These are phyloP conservation scores for Adansonia digitata DNA, from an alignment of 345 rosid genomes.

Conservation along the genomic window DNA sequence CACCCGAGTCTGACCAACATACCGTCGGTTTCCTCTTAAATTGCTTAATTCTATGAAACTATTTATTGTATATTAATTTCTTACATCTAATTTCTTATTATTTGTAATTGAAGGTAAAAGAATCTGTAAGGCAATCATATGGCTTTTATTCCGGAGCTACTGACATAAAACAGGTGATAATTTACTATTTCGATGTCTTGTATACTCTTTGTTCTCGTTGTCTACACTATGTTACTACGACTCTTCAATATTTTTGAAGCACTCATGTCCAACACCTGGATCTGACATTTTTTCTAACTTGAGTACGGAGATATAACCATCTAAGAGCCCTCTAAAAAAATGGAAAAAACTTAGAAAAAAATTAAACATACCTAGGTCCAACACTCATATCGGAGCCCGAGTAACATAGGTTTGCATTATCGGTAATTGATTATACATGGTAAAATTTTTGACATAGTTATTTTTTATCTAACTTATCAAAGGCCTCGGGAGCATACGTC, in stretches of 20 bases:
- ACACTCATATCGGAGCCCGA: too few relatives aligned
- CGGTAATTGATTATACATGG: neutral
- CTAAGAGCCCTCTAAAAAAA: too few relatives aligned
- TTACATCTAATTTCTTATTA: neutral
- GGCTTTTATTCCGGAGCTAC: conserved; percentile 50
- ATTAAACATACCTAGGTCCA: too few relatives aligned
- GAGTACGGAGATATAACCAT: too few relatives aligned
- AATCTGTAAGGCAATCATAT: conserved; percentile 40
- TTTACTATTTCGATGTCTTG: neutral
- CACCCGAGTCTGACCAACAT: too few relatives aligned
- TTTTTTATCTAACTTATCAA: conserved; percentile 19
- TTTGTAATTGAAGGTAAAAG: conserved; percentile 33
- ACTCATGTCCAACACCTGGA: too few relatives aligned
- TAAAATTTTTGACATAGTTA: neutral
- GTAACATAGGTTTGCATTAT: too few relatives aligned
- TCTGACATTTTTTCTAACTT: too few relatives aligned
- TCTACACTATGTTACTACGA: neutral
- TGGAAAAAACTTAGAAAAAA: too few relatives aligned
- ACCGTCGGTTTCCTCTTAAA: neutral
- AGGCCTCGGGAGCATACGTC: conserved; percentile 69
- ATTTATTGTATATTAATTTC: neutral
- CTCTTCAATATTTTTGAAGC: too few relatives aligned
- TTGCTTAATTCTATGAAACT: neutral
- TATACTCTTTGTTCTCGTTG: neutral
- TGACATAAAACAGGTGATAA: conserved; percentile 43